Percentiles rank a stretch among this genome's conserved stretches.
Evolutionary conservation across 306 rosid species (phyloP).

Genomic region (Glycine tomentella): DNA sequence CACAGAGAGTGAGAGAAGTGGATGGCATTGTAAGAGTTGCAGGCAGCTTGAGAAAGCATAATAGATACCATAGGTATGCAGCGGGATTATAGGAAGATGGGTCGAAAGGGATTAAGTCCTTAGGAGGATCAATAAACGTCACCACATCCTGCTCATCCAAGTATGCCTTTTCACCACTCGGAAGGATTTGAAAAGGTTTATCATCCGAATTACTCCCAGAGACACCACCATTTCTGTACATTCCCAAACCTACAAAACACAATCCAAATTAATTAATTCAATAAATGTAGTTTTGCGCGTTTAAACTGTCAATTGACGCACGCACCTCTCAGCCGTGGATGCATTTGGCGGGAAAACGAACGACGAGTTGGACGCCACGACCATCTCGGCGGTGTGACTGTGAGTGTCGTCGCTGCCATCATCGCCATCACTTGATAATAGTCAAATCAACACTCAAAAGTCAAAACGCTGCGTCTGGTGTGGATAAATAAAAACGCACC

Average conservation of each 20-base stretch:
- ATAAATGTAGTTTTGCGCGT: background rate
- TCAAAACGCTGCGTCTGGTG: background rate
- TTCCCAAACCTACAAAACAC: conserved; percentile 47
- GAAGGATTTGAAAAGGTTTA: conserved; percentile 71
- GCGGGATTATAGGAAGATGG: conserved; percentile 81
- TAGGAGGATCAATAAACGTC: conserved; percentile 84
- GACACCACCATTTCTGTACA: conserved; percentile 33
- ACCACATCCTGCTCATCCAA: conserved; percentile 81
- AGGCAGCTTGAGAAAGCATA: background rate
- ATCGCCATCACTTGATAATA: background rate
- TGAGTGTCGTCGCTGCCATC: conserved; percentile 21
- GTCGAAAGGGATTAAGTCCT: conserved; percentile 73
- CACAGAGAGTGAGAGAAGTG: conserved; percentile 8
- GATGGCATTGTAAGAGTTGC: background rate
- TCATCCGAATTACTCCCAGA: conserved; percentile 66
- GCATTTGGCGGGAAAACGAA: conserved; percentile 47
- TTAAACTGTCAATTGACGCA: background rate
- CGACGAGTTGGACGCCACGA: conserved; percentile 1
- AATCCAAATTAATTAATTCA: conserved; percentile 5
- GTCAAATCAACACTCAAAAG: background rate
- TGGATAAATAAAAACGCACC: background rate
- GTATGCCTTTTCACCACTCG: conserved; percentile 62
- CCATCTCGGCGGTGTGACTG: conserved; percentile 10
- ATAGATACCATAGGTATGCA: conserved; percentile 73
- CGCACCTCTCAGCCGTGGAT: conserved; percentile 45